A percentile compares a stretch with the other conserved stretches of the same genome.
phyloP scores from a whole-genome alignment of 257 asterid genomes.

The Craterostigma plantagineum region DNA sequence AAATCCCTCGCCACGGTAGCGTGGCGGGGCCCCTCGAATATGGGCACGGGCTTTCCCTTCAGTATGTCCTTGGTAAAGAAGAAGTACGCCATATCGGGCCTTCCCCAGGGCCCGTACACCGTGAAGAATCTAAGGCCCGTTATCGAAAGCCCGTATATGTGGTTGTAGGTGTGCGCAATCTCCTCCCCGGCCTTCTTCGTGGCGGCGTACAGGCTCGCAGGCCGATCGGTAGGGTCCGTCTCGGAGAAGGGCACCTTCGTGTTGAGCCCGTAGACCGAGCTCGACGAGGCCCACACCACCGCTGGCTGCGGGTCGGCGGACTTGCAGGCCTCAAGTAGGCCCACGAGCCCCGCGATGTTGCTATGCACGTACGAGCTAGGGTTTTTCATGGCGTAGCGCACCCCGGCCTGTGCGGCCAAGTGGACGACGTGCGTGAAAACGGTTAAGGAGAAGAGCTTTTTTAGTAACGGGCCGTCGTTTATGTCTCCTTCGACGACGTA shows the following conservation, averaged over 20 bases:
- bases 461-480: conserved; percentile 11
- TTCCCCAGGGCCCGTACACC: conserved; percentile 36
- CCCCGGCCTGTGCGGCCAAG: conserved; percentile 34
- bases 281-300: conserved; percentile 29
- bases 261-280: conserved; percentile 32
- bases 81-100: conserved; percentile 38
- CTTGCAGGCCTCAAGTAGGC: conserved; percentile 27
- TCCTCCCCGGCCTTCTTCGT: conserved; percentile 38
- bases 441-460: conserved; percentile 14
- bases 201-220: conserved; percentile 28
- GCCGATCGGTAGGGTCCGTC: conserved; percentile 19
- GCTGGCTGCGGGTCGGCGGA: conserved; percentile 24
- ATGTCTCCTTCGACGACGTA: conserved; percentile 21
- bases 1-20: conserved; percentile 24
- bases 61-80: conserved; percentile 23
- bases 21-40: conserved; percentile 20
- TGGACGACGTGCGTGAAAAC: conserved; percentile 29
- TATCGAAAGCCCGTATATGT: conserved; percentile 25
- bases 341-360: conserved; percentile 30
- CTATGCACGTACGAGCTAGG: conserved; percentile 24
- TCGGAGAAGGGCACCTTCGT: conserved; percentile 22
- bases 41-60: conserved; percentile 13
- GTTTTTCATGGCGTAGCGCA: conserved; percentile 28
- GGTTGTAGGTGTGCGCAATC: conserved; percentile 26
- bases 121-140: conserved; percentile 8